Conservation (phyloP, 352 stramenopile genomes). For the Phytophthora cajani region DNA sequence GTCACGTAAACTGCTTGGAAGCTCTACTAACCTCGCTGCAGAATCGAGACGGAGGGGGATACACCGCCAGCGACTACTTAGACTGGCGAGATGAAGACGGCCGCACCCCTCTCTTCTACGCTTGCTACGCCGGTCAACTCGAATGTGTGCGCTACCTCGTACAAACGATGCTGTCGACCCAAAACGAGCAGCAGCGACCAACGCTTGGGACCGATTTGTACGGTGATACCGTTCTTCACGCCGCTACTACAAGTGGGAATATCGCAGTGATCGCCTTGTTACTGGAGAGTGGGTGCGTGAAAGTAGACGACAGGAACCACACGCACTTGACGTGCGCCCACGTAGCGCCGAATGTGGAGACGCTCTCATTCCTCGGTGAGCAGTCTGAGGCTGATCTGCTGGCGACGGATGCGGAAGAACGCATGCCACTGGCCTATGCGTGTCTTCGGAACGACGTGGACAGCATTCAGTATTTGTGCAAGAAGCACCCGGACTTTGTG, state of each 20-base stretch:
- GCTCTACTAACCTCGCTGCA: conserved; percentile 36
- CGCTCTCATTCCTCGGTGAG: conserved; percentile 49
- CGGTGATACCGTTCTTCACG: conserved; percentile 69
- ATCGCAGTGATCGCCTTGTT: conserved; percentile 41
- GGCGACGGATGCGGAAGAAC: conserved; percentile 55
- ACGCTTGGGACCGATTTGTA: conserved; percentile 45
- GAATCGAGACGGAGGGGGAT: conserved; percentile 24
- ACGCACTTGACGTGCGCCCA: conserved; percentile 50
- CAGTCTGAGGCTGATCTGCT: conserved; percentile 57
- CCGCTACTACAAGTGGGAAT: conserved; percentile 50
- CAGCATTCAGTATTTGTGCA: conserved; percentile 62
- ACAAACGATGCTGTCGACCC: neutral
- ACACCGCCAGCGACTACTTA: conserved; percentile 39
- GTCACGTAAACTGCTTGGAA: conserved; percentile 62
- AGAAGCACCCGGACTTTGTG: conserved; percentile 63
- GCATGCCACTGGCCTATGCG: conserved; percentile 70
- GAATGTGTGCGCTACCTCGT: conserved; percentile 58
- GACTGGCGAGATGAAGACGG: conserved; percentile 71
- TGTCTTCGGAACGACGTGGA: conserved; percentile 57
- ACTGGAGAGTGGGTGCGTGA: conserved; percentile 46
- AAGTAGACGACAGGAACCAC: conserved; percentile 52
- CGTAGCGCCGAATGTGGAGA: conserved; percentile 44
- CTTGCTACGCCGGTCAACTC: conserved; percentile 65
- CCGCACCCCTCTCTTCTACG: conserved; percentile 75
- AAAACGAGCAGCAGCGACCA: conserved; percentile 5